phyloP scores from a whole-genome alignment of 192 early-diverging fungal genomes.

The Coemansia sp. region DNA sequence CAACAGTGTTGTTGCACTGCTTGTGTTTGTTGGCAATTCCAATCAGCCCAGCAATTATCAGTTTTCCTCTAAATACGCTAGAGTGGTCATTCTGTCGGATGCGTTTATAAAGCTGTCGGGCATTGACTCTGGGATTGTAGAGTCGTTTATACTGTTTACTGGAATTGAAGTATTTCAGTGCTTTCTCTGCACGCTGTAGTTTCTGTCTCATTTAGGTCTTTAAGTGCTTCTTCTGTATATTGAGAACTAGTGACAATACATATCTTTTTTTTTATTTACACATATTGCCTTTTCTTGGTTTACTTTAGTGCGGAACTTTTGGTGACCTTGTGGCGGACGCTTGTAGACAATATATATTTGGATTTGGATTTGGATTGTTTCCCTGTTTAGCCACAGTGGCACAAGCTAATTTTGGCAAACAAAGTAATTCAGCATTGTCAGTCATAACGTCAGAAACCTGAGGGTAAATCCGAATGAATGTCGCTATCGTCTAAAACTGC shows the following conservation, averaged over 20 bases:
- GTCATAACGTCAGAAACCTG: too few species aligned
- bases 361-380: neutral
- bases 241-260: neutral
- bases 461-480: too few species aligned
- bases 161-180: slow-evolving; percentile 49
- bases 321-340: neutral
- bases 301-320: neutral
- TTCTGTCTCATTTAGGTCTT: neutral
- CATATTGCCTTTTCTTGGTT: too few species aligned
- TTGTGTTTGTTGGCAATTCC: slow-evolving; percentile 18
- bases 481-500: too few species aligned
- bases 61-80: neutral
- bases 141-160: slow-evolving; percentile 52
- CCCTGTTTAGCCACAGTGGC: too few species aligned
- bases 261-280: too few species aligned
- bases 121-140: slow-evolving; percentile 28
- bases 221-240: neutral
- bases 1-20: slow-evolving; percentile 23
- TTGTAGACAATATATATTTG: neutral
- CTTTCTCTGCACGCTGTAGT: slow-evolving; percentile 3
- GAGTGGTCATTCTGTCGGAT: slow-evolving; percentile 27
- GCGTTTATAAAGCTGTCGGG: slow-evolving; percentile 29
- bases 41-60: neutral
- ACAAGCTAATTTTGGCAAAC: too few species aligned
- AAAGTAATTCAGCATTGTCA: too few species aligned